Conservation (phyloP, 2,329 filamentous ascomycete species). For the Aspergillus glaucus region DNA sequence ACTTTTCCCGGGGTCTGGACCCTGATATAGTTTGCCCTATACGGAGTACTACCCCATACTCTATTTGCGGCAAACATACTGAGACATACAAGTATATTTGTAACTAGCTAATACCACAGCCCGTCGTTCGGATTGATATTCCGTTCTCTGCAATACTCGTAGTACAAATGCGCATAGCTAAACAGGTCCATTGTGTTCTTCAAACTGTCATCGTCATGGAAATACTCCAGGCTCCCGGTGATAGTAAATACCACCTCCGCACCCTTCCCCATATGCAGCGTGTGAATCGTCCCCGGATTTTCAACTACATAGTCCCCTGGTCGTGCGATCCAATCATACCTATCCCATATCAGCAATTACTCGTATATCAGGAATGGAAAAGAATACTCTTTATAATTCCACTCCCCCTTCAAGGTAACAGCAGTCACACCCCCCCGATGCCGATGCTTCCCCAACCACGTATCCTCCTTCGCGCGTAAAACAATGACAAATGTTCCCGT, state of each 20-base stretch:
- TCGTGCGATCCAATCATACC: conserved; percentile 15
- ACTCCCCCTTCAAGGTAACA: conserved; percentile 13
- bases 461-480: conserved; percentile 11
- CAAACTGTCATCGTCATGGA: conserved; percentile 16
- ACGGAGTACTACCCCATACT: no score
- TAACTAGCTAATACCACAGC: conserved; percentile 1
- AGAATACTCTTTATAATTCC: conserved; percentile 16
- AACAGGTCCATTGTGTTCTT: conserved; percentile 19
- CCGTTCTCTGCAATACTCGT: conserved; percentile 13
- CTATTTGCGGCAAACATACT: no score
- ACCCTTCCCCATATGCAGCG: conserved; percentile 14
- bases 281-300: conserved; percentile 19
- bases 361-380: not conserved
- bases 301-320: conserved; percentile 18
- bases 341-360: not conserved
- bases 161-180: conserved; percentile 17
- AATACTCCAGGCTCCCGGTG: conserved; percentile 16
- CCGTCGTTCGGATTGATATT: conserved; percentile 14
- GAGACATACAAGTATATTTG: no score
- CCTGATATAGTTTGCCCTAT: not conserved
- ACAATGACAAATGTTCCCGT: conserved; percentile 15
- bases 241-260: conserved; percentile 15
- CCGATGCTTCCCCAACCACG: conserved; percentile 17
- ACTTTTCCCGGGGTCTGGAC: not conserved
- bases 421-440: conserved; percentile 16